A percentile compares a stretch with the other conserved stretches of the same genome.
These are phyloP conservation scores for Flaveria sonorensis DNA, from an alignment of 129 eudicot species.

Conservation along the genomic window DNA sequence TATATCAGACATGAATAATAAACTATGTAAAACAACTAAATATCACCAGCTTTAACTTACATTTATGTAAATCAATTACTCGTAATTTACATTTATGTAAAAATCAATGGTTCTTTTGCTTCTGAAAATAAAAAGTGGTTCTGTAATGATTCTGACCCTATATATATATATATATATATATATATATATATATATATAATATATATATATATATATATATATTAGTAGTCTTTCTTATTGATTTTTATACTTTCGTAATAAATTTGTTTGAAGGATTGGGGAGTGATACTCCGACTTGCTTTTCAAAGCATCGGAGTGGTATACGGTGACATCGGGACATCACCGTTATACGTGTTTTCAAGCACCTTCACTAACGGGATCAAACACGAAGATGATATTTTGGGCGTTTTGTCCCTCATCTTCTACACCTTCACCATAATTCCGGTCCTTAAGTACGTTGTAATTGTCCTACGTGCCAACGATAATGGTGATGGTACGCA, in stretches of 20 bases:
- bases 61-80: no score
- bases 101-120: no score
- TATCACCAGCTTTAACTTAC: no score
- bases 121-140: no score
- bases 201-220: no score
- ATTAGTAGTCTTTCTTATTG: no score
- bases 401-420: conserved; percentile 68
- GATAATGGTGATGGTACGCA: conserved; percentile 80
- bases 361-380: conserved; percentile 63
- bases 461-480: conserved; percentile 67
- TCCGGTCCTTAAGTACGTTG: conserved; percentile 74
- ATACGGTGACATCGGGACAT: conserved; percentile 87
- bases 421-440: conserved; percentile 72
- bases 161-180: no score
- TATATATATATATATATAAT: no score
- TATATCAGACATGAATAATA: no score
- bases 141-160: no score
- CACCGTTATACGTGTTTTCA: conserved; percentile 69
- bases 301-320: conserved; percentile 87
- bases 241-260: not conserved
- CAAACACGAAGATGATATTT: conserved; percentile 63
- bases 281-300: conserved; percentile 54
- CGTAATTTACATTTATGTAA: no score
- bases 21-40: no score
- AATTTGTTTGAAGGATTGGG: conserved; percentile 43